Evolutionary conservation across 1,284 basidiomycete species (phyloP).

Genomic region (Mrakiaceae sp.): DNA sequence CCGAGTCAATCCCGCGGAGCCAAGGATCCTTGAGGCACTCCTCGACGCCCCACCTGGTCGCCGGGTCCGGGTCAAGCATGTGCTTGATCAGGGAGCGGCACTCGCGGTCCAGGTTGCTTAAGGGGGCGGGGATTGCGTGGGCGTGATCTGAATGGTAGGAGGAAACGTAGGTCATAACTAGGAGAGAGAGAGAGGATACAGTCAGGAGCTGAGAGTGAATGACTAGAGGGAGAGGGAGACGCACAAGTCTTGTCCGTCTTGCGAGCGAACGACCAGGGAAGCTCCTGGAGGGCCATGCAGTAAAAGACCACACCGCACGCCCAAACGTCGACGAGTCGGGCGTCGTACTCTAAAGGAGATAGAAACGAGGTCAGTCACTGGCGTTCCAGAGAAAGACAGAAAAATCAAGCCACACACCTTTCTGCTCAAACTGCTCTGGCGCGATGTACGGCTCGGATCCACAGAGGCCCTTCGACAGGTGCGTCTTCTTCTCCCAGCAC

Average conservation of each 20-base stretch:
- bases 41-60: conserved; percentile 65
- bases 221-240: too few relatives aligned
- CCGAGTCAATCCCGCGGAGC: conserved; percentile 56
- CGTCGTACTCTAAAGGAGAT: conserved; percentile 70
- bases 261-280: conserved; percentile 95
- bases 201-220: too few relatives aligned
- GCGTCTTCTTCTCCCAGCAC: conserved; percentile 94
- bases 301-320: conserved; percentile 95
- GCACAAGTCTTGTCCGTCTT: conserved; percentile 62
- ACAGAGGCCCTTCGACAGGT: conserved; percentile 92
- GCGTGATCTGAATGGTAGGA: too few relatives aligned
- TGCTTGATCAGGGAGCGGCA: conserved; percentile 75
- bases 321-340: conserved; percentile 94
- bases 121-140: too few relatives aligned
- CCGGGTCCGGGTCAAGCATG: conserved; percentile 94
- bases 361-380: conserved; percentile 8
- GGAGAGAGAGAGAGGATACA: too few relatives aligned
- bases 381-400: conserved; percentile 24
- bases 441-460: conserved; percentile 98
- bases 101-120: conserved; percentile 75
- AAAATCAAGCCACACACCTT: conserved; percentile 54
- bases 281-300: conserved; percentile 92
- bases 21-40: conserved; percentile 74
- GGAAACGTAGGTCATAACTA: too few relatives aligned
- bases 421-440: conserved; percentile 89